These are phyloP conservation scores for Yarrowia bubula DNA, from an alignment of 805 yeast species.

Conservation along the genomic window DNA sequence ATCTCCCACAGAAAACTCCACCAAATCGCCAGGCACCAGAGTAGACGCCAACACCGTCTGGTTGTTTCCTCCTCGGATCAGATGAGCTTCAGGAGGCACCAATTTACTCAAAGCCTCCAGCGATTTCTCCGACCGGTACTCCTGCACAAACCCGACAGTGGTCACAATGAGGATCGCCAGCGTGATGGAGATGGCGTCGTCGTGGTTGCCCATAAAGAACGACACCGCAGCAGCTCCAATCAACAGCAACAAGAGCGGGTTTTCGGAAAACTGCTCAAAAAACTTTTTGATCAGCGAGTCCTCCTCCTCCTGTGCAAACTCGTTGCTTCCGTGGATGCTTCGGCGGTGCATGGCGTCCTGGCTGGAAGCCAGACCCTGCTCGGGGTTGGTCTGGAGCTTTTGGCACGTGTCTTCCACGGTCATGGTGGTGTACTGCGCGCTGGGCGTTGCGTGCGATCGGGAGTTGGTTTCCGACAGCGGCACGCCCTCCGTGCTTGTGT, in stretches of 20 bases:
- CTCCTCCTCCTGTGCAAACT: constrained; percentile 70
- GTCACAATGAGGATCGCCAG: constrained; percentile 91
- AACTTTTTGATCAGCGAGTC: constrained; percentile 72
- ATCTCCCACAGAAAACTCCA: constrained; percentile 87
- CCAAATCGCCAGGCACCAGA: constrained; percentile 94
- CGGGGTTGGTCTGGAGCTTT: constrained; percentile 60
- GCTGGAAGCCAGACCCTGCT: constrained; percentile 59
- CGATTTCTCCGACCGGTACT: constrained; percentile 91
- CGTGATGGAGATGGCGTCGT: constrained; percentile 92
- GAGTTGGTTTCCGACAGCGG: constrained; percentile 24
- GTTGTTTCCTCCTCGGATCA: constrained; percentile 76
- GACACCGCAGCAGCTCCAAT: constrained; percentile 87
- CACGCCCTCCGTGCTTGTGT: constrained; percentile 24
- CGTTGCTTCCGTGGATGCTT: constrained; percentile 76
- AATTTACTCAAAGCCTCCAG: constrained; percentile 86
- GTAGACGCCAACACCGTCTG: constrained; percentile 81
- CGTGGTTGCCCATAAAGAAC: constrained; percentile 91
- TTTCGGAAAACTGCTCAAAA: constrained; percentile 76
- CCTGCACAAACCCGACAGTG: constrained; percentile 96
- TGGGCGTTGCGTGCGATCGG: constrained; percentile 46
- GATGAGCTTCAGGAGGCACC: constrained; percentile 95
- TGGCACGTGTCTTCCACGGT: constrained; percentile 63
- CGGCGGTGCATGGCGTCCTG: constrained; percentile 75
- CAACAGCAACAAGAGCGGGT: constrained; percentile 82
- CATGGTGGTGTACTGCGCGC: constrained; percentile 60